These are phyloP conservation scores for Hevea brasiliensis DNA, from an alignment of 345 rosid species.

Conservation along the genomic window DNA sequence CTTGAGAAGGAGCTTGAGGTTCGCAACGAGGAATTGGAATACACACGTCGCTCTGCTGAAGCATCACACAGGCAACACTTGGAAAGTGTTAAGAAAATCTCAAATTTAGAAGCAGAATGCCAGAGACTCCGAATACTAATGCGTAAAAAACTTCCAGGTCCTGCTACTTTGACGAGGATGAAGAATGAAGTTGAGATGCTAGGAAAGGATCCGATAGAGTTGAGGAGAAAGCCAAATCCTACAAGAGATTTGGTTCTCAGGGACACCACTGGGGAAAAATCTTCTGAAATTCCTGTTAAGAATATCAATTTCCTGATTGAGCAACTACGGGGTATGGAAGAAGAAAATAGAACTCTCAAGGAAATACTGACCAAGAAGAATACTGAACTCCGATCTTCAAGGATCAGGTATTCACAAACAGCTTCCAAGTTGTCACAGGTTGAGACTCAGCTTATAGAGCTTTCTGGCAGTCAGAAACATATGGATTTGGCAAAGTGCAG, in stretches of 20 bases:
- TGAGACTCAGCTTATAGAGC: conserved; percentile 38
- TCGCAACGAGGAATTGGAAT: conserved; percentile 76
- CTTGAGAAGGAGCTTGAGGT: conserved; percentile 83
- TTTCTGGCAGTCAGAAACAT: conserved; percentile 30
- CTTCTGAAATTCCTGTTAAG: conserved; percentile 41
- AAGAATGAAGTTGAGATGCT: conserved; percentile 49
- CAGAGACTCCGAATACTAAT: conserved; percentile 56
- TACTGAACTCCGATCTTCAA: conserved; percentile 51
- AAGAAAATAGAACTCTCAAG: conserved; percentile 74
- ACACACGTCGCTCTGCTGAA: conserved; percentile 59
- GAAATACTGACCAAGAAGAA: conserved; percentile 58
- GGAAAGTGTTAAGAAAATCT: conserved; percentile 56
- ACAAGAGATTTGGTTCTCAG: conserved; percentile 50
- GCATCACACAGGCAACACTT: conserved; percentile 63
- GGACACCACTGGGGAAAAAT: conserved; percentile 29
- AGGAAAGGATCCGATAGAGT: conserved; percentile 40
- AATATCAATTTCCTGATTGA: conserved; percentile 51
- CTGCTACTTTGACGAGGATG: conserved; percentile 44
- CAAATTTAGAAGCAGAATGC: conserved; percentile 81
- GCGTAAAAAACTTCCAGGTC: conserved; percentile 65
- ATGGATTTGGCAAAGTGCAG: conserved; percentile 35
- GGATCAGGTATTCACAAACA: conserved; percentile 49
- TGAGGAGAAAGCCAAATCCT: conserved; percentile 43
- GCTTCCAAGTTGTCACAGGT: conserved; percentile 48
- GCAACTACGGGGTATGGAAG: conserved; percentile 54